These are phyloP conservation scores for Metschnikowia shivogae DNA, from an alignment of 805 yeast genomes.

Conservation along the genomic window DNA sequence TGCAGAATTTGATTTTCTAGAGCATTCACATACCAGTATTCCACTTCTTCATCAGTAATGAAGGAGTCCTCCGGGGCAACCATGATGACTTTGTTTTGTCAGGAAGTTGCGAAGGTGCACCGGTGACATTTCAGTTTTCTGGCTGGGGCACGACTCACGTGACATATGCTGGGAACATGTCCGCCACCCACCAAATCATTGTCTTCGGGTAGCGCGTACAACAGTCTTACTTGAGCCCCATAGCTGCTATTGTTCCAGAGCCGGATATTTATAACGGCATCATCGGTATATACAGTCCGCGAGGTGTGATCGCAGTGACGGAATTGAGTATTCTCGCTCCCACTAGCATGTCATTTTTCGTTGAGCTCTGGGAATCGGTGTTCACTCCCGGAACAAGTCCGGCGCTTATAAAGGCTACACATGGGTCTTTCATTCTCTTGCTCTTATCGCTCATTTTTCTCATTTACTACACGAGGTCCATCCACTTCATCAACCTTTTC, in stretches of 20 bases:
- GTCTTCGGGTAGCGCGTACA: no score
- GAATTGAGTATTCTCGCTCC: neutral
- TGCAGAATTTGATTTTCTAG: neutral
- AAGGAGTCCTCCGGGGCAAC: constrained; percentile 29
- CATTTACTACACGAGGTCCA: constrained; percentile 55
- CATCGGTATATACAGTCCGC: neutral
- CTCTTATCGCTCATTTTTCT: constrained; percentile 53
- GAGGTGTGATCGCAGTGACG: constrained; percentile 4
- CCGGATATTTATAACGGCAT: neutral
- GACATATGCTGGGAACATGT: neutral
- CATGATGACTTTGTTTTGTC: constrained; percentile 14
- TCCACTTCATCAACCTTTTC: constrained; percentile 59
- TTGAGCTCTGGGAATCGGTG: constrained; percentile 83
- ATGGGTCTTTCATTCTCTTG: constrained; percentile 69
- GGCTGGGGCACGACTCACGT: constrained; percentile 14
- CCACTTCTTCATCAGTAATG: constrained; percentile 78
- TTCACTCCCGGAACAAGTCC: constrained; percentile 94
- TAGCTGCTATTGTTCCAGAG: no score
- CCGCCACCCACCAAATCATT: neutral
- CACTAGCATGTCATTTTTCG: constrained; percentile 39
- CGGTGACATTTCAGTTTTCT: constrained; percentile 1
- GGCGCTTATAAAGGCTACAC: constrained; percentile 84
- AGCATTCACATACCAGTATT: constrained; percentile 48
- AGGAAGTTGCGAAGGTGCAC: constrained; percentile 1
- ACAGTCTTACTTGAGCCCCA: no score